Evolutionary conservation across 768 basidiomycete genomes (phyloP), one percentile per base, ranked within the genome.

Genomic region (Auriculariales sp.): DNA sequence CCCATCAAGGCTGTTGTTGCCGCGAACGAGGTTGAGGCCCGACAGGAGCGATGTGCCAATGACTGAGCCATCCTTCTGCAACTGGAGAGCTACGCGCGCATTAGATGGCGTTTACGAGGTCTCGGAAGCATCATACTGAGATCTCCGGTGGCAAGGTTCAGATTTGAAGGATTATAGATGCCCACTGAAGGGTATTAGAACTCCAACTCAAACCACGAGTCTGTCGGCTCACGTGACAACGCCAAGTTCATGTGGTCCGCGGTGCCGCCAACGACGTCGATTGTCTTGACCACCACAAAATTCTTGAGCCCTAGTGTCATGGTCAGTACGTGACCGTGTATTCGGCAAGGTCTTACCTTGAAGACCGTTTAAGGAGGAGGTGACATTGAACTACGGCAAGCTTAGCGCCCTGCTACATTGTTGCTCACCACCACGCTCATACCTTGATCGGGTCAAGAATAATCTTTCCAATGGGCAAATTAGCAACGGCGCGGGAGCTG

Each of bases 371-470:
- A 86, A 62, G 14, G 65, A 68, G 3, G 79, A 77, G 5, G 79
- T 68, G 2, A 84, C 82, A 54, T 83, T 76, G 59, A 86, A 80
- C 50, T n/a, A n/a, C n/a, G n/a, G n/a, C n/a, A n/a, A n/a, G n/a
- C n/a, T n/a, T n/a, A n/a, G n/a, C n/a, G n/a, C n/a, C n/a, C n/a
- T n/a, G n/a, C n/a, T n/a, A n/a, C n/a, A n/a, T n/a, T n/a, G n/a
- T n/a, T n/a, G n/a, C n/a, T n/a, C n/a, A n/a, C n/a, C n/a, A n/a
- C n/a, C n/a, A n/a, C n/a, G n/a, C n/a, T n/a, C n/a, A n/a, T n/a
- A n/a, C n/a, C n/a, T 74, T 75, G 61, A 86, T 84, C 4, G 79
- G 72, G 58, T 81, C 73, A 6, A 86, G 69, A n/a, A 74, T 77
- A 50, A 86, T 75, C 55, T 73, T 67, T 32, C 83, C 83, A 48